phyloP scores from a whole-genome alignment of 2,329 filamentous ascomycete genomes.

The Teratosphaeriaceae sp. region DNA sequence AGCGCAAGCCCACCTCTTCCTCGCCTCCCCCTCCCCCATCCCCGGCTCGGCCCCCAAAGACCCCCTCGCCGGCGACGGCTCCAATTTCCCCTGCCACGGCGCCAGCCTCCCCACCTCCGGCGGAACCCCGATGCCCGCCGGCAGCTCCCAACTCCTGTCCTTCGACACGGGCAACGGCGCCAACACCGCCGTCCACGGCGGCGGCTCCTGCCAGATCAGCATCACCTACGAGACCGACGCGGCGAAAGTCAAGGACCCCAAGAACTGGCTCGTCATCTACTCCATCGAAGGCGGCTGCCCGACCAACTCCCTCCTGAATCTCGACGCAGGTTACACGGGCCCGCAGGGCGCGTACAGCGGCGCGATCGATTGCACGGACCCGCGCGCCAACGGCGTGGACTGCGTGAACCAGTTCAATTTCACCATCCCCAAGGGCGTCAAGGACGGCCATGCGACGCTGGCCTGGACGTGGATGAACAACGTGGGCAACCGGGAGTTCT shows the following conservation, averaged over 20 bases:
- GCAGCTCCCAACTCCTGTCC: conserved; percentile 53
- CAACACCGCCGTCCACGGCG: conserved; percentile 75
- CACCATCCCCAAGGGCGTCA: conserved; percentile 63
- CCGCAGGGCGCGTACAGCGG: conserved; percentile 25
- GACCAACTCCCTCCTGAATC: conserved; percentile 52
- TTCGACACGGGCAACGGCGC: conserved; percentile 46
- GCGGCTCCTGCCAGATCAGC: conserved; percentile 85
- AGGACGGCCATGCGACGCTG: conserved; percentile 69
- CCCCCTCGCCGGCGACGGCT: conserved; percentile 55
- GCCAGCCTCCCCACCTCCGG: conserved; percentile 27
- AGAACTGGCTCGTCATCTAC: conserved; percentile 79
- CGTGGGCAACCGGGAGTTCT: conserved; percentile 88
- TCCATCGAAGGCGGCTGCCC: conserved; percentile 85
- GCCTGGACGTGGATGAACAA: conserved; percentile 97
- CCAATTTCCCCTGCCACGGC: conserved; percentile 69
- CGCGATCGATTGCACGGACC: conserved; percentile 9
- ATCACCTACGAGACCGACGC: conserved; percentile 88
- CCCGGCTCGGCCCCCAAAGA: conserved; percentile 47
- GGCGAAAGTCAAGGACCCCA: conserved; percentile 55
- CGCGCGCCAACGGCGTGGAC: conserved; percentile 12
- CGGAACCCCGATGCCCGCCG: conserved; percentile 54
- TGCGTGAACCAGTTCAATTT: conserved; percentile 57
- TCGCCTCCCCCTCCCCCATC: conserved; percentile 62
- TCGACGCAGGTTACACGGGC: conserved; percentile 9
- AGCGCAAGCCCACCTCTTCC: conserved; percentile 68